Evolutionary conservation across 2,329 filamentous ascomycete species (phyloP).

Genomic region (Xylaria hypoxylon): DNA sequence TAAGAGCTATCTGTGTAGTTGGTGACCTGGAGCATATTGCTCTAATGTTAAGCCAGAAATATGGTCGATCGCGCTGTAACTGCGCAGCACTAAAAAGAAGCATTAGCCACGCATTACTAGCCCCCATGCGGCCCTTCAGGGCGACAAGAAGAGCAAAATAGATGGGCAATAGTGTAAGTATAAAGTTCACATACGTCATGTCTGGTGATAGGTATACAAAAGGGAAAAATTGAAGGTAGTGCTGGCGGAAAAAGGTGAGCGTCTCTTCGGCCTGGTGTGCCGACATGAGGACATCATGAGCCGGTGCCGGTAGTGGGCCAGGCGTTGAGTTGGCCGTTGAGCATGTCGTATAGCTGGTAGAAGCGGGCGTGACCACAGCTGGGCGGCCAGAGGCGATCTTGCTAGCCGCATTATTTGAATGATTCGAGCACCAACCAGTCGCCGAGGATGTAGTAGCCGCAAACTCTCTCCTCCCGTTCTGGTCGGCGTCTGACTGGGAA

Average conservation of each 20-base stretch:
- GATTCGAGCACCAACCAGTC: slow-evolving; percentile 9
- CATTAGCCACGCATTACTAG: slow-evolving; percentile 28
- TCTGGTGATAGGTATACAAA: slow-evolving; percentile 47
- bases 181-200: slow-evolving; percentile 33
- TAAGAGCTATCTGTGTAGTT: slow-evolving; percentile 55
- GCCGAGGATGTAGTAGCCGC: not conserved
- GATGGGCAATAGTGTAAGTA: not conserved
- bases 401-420: not conserved
- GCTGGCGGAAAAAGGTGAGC: slow-evolving; percentile 44
- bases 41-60: slow-evolving; percentile 63
- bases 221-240: slow-evolving; percentile 46
- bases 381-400: slow-evolving; percentile 12
- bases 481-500: not conserved
- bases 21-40: slow-evolving; percentile 58
- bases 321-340: slow-evolving; percentile 40
- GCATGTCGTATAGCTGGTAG: slow-evolving; percentile 31
- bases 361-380: slow-evolving; percentile 27
- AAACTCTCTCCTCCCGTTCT: slow-evolving; percentile 1
- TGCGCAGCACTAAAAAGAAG: slow-evolving; percentile 40
- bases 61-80: slow-evolving; percentile 51
- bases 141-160: not conserved
- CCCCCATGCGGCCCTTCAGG: not conserved
- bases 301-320: slow-evolving; percentile 27
- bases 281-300: slow-evolving; percentile 36
- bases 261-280: slow-evolving; percentile 45